Evolutionary conservation across 139 green algal genomes (phyloP), one percentile per base, ranked within the genome.

Genomic region (Tetradesmus obliquus): DNA sequence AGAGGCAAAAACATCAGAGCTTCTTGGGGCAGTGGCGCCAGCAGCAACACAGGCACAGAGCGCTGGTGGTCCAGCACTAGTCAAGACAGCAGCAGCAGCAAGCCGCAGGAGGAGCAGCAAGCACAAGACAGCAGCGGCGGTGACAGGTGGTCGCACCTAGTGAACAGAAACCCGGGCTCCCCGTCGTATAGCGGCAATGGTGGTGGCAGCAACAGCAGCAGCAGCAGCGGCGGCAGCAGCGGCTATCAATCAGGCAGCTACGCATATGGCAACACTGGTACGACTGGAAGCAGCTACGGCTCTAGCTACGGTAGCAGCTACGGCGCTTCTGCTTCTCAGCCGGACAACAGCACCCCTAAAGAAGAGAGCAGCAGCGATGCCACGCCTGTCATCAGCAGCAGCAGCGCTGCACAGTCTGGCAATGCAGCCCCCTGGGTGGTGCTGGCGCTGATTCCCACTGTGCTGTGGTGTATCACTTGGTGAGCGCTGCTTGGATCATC

Each of bases 381-480:
- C 1, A 3, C 66, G 17, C 66, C 66, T 6, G 66, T 76, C n/a
- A 76, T 76, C 17, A 24, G 15, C 17, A 76, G 66, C 66, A 76
- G 66, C 66, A 53, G 76, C 6, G 76, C 24, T 3, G 45, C 51
- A 51, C 80, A n/a, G 51, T 22, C 80, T 62, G 80, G 80, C 5
- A 54, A 24, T 71, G 53, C 86, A 9, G 53, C 69, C 3, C 69
- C 53, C 8, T 90, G 86, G 86, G 71, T 90, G 19, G 20, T 55
- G 15, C 15, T 57, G 15, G 71, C 86, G 20, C 53, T 90, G 53
- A 12, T 90, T 4, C 86, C 86, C 5, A 84, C 71, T 2, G 58
- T 90, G 53, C 51, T 90, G 6, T 90, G 86, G 86, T 90, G 86
- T 19, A n/a, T 83, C 1, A 84, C 53, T 8, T 90, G 86, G 86